These are phyloP conservation scores for Fistulina hepatica DNA, from an alignment of 1,284 basidiomycete species.

Conservation along the genomic window DNA sequence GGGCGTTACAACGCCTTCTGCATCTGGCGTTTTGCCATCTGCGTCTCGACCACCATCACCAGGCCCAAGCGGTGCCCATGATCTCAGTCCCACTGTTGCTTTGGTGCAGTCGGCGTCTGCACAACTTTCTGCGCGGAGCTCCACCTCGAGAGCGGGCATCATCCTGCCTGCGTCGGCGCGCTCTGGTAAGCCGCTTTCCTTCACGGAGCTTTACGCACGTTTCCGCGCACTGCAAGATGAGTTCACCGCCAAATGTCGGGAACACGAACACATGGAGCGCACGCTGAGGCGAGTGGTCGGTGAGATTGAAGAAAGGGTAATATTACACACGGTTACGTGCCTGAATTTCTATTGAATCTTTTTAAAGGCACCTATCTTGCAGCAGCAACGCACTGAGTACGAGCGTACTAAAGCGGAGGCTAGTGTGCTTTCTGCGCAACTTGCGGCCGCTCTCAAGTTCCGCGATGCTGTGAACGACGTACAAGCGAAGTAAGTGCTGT, in stretches of 20 bases:
- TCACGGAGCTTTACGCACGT: slow-evolving; percentile 86
- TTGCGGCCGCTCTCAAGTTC: slow-evolving; percentile 60
- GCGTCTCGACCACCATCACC: slow-evolving; percentile 18
- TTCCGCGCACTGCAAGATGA: slow-evolving; percentile 80
- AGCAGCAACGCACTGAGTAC: slow-evolving; percentile 80
- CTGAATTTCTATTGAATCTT: slow-evolving; percentile 1
- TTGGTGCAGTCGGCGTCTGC: slow-evolving; percentile 69
- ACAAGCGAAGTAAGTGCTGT: no score
- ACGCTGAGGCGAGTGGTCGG: slow-evolving; percentile 63
- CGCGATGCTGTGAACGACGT: slow-evolving; percentile 50
- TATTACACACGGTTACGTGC: slow-evolving; percentile 21
- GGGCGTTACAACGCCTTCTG: slow-evolving; percentile 29
- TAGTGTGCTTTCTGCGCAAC: slow-evolving; percentile 68
- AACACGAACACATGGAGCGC: slow-evolving; percentile 74
- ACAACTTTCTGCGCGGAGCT: no score
- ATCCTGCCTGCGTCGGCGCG: no score
- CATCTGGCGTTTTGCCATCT: no score
- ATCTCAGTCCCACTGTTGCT: slow-evolving; percentile 74
- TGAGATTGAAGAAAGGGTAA: slow-evolving; percentile 84
- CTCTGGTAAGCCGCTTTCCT: slow-evolving; percentile 74
- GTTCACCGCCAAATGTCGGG: slow-evolving; percentile 62
- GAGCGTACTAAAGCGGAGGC: slow-evolving; percentile 70
- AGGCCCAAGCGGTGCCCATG: slow-evolving; percentile 13
- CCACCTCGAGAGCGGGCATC: no score
- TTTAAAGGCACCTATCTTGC: slow-evolving; percentile 74